phyloP scores from a whole-genome alignment of 2,329 filamentous ascomycete species.

The Penicillium hesseltinei region DNA sequence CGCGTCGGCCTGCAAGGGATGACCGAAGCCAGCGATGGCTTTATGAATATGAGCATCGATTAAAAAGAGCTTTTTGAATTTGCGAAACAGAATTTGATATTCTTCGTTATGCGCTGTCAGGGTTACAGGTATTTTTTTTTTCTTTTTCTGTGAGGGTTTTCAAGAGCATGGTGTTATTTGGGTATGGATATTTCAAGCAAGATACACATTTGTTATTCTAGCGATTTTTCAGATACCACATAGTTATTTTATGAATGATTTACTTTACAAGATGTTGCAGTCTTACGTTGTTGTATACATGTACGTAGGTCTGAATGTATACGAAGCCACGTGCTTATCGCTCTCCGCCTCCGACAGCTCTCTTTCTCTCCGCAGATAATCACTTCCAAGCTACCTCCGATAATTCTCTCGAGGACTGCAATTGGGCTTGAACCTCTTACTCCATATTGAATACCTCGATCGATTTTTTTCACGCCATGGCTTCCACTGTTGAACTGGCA shows the following conservation, averaged over 20 bases:
- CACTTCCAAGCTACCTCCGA: neutral
- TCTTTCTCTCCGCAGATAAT: conserved; percentile 14
- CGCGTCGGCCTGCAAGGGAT: conserved; percentile 84
- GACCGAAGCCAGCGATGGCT: conserved; percentile 89
- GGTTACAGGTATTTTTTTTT: neutral
- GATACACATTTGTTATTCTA: conserved; percentile 9
- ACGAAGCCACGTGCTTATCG: conserved; percentile 21
- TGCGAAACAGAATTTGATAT: neutral
- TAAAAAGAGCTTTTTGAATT: conserved; percentile 36
- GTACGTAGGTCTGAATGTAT: neutral
- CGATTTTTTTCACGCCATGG: conserved; percentile 31
- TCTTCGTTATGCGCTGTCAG: neutral
- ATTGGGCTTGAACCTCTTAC: neutral
- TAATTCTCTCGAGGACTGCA: neutral
- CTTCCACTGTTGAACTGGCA: conserved; percentile 58
- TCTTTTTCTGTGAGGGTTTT: neutral
- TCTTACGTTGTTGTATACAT: neutral
- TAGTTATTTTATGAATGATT: neutral
- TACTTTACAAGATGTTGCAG: neutral
- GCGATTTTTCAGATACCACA: conserved; percentile 14
- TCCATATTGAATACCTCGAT: neutral
- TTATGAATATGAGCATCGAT: conserved; percentile 98
- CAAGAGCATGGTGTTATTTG: conserved; percentile 1
- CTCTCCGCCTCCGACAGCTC: conserved; percentile 22
- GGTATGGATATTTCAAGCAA: conserved; percentile 3